Conservation (phyloP, 306 rosid genomes). For the Sophora flavescens region DNA sequence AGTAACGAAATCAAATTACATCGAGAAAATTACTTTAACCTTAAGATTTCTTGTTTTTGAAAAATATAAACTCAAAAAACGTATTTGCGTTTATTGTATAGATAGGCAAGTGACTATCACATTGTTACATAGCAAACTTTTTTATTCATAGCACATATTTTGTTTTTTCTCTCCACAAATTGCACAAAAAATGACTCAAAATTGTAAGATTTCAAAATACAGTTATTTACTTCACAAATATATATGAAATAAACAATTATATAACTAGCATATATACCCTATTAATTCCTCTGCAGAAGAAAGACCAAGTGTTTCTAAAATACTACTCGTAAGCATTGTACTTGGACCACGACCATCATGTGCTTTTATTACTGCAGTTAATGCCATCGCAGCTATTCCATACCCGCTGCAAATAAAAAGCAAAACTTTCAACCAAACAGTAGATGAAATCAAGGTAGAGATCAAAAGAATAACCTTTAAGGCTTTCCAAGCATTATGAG, state of each 20-base stretch:
- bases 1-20: background rate
- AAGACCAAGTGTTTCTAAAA: conserved; percentile 68
- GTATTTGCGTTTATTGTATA: conserved; percentile 2
- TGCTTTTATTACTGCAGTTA: conserved; percentile 82
- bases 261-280: conserved; percentile 65
- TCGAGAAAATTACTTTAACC: conserved; percentile 5
- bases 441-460: background rate
- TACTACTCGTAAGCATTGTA: conserved; percentile 69
- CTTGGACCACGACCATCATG: conserved; percentile 89
- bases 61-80: conserved; percentile 27
- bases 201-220: conserved; percentile 12
- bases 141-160: conserved; percentile 9
- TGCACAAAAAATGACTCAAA: conserved; percentile 14
- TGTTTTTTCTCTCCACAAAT: background rate
- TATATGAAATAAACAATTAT: conserved; percentile 14
- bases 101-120: background rate
- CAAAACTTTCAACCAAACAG: conserved; percentile 40
- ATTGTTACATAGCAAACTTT: background rate
- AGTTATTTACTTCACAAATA: conserved; percentile 31
- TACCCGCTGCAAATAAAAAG: conserved; percentile 80
- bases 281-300: conserved; percentile 89
- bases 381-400: conserved; percentile 93
- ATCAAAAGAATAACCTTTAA: conserved; percentile 19
- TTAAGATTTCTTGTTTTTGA: conserved; percentile 4
- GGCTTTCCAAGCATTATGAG: background rate